Evolutionary conservation across 345 rosid genomes (phyloP).

Genomic region (Trapa bicornis): DNA sequence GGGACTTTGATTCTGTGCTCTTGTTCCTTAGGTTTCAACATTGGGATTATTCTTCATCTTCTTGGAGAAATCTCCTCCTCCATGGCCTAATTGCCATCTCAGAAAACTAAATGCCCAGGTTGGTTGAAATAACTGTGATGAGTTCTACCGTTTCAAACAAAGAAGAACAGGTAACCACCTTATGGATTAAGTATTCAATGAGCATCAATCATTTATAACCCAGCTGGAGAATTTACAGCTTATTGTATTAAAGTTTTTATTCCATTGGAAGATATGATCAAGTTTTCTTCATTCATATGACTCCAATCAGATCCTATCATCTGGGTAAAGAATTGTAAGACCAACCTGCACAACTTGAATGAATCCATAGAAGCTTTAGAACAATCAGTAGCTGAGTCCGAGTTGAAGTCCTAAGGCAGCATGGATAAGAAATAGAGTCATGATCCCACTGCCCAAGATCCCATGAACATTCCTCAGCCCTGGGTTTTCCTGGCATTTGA

Average conservation of each 20-base stretch:
- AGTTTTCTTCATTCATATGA: too few species aligned
- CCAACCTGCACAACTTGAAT: background rate
- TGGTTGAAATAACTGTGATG: background rate
- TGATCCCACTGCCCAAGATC: constrained; percentile 83
- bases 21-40: background rate
- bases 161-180: too few species aligned
- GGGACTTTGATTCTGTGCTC: background rate
- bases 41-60: background rate
- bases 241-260: too few species aligned
- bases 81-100: background rate
- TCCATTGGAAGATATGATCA: too few species aligned
- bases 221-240: too few species aligned
- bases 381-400: constrained; percentile 57
- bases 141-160: too few species aligned
- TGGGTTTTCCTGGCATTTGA: constrained; percentile 60
- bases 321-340: background rate
- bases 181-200: too few species aligned
- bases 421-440: constrained; percentile 71
- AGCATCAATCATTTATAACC: too few species aligned
- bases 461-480: constrained; percentile 75
- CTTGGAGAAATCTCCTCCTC: background rate
- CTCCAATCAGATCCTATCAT: too few species aligned
- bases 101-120: background rate
- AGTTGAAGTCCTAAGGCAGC: constrained; percentile 77
- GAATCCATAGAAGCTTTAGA: background rate